Percentiles rank a stretch among this genome's conserved stretches.
These are phyloP conservation scores for Schizochytrium sp. DNA, from an alignment of 108 stramenopile species.

Conservation along the genomic window DNA sequence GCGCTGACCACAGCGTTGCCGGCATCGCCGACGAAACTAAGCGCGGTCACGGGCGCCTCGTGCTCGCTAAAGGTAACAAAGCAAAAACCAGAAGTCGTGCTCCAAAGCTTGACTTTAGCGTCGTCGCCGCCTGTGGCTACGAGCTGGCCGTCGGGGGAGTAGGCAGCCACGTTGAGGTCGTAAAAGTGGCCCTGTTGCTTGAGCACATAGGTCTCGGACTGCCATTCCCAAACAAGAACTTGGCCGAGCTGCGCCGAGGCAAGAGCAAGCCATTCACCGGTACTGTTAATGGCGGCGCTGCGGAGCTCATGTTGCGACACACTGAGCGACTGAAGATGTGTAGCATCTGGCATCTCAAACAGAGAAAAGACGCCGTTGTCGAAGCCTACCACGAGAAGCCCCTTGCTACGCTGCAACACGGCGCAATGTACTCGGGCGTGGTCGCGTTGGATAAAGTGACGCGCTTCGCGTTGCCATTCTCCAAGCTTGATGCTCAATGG, in stretches of 20 bases:
- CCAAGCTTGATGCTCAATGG: slow-evolving; percentile 1
- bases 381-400: slow-evolving; percentile 76
- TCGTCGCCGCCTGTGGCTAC: slow-evolving; percentile 95
- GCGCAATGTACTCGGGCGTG: slow-evolving; percentile 54
- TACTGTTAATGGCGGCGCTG: slow-evolving; percentile 57
- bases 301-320: not conserved
- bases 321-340: slow-evolving; percentile 5
- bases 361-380: slow-evolving; percentile 85
- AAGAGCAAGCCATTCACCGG: slow-evolving; percentile 93
- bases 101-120: slow-evolving; percentile 95
- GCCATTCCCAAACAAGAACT: slow-evolving; percentile 96
- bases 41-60: slow-evolving; percentile 81
- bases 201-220: slow-evolving; percentile 92
- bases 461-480: slow-evolving; percentile 19
- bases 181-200: slow-evolving; percentile 97
- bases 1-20: slow-evolving; percentile 77
- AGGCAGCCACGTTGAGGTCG: slow-evolving; percentile 82
- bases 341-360: slow-evolving; percentile 76
- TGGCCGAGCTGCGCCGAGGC: slow-evolving; percentile 83
- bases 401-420: slow-evolving; percentile 52
- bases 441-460: slow-evolving; percentile 74
- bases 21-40: slow-evolving; percentile 64
- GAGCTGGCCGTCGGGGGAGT: slow-evolving; percentile 80
- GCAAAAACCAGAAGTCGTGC: slow-evolving; percentile 86
- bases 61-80: slow-evolving; percentile 91